Evolutionary conservation across 2,329 filamentous ascomycete genomes (phyloP).

Genomic region (Verticillium tricorpus): DNA sequence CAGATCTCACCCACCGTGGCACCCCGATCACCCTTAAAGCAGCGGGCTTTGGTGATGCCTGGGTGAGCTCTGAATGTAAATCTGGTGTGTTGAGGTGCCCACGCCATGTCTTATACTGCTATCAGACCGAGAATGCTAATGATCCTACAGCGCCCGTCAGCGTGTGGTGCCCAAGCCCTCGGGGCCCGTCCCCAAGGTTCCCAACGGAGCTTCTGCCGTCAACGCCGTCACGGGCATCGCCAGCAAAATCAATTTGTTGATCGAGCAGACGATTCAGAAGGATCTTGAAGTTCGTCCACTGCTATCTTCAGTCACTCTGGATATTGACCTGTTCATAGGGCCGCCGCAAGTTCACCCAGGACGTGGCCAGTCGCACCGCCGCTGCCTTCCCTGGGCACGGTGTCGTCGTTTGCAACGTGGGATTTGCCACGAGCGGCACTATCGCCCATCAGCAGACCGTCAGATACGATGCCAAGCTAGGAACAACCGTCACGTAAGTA

Average conservation of each 20-base stretch:
- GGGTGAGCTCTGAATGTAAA: too few species aligned
- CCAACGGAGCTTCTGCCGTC: neutral
- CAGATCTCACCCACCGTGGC: too few species aligned
- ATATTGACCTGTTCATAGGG: neutral
- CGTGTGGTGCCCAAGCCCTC: conserved; percentile 1
- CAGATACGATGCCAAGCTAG: neutral
- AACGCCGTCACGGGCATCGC: neutral
- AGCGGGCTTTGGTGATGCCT: too few species aligned
- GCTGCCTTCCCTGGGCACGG: neutral
- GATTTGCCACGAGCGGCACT: neutral
- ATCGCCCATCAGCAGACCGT: neutral
- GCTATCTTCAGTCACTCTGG: neutral
- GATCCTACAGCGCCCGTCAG: neutral
- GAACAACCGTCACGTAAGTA: conserved; percentile 1
- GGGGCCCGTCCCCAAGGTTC: neutral
- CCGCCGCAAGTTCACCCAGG: conserved; percentile 2
- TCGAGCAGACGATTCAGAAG: neutral
- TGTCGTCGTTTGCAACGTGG: conserved; percentile 1
- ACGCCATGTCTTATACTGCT: too few species aligned
- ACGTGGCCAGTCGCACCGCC: neutral
- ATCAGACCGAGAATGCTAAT: neutral
- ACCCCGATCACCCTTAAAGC: too few species aligned
- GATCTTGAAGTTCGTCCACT: neutral
- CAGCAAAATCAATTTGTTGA: neutral
- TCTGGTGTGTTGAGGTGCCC: too few species aligned